Evolutionary conservation across 169 alveolate species (phyloP).

Genomic region (Miamiensis avidus): DNA sequence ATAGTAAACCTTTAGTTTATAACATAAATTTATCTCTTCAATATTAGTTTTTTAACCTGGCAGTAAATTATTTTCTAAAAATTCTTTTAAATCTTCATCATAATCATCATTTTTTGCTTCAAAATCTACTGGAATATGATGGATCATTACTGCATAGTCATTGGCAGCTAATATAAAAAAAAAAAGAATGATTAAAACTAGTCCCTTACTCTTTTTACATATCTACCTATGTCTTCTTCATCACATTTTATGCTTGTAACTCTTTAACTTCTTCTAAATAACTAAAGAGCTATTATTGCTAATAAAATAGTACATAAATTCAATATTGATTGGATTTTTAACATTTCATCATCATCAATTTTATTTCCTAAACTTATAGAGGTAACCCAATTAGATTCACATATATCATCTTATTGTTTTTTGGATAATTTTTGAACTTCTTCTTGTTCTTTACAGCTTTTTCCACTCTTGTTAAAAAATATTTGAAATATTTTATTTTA

Average conservation of each 20-base stretch:
- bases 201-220: background rate
- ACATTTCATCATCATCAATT: background rate
- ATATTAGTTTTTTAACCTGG: background rate
- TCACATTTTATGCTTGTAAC: background rate
- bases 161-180: background rate
- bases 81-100: conserved; percentile 14
- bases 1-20: background rate
- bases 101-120: conserved; percentile 6
- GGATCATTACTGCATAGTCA: background rate
- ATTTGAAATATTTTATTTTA: too few species aligned
- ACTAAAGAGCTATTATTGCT: too few species aligned
- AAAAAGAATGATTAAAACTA: too few species aligned
- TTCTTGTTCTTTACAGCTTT: background rate
- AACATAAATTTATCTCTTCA: background rate
- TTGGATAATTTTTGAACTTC: background rate
- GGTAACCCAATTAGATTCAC: background rate
- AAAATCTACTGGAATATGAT: background rate
- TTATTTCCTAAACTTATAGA: background rate
- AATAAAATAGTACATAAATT: background rate
- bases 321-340: background rate
- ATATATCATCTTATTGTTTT: too few species aligned
- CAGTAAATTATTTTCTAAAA: conserved; percentile 15
- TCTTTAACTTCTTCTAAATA: background rate
- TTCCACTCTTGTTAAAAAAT: background rate
- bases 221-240: background rate